phyloP scores from a whole-genome alignment of 2,329 filamentous ascomycete genomes.

The Penicillium thymicola region DNA sequence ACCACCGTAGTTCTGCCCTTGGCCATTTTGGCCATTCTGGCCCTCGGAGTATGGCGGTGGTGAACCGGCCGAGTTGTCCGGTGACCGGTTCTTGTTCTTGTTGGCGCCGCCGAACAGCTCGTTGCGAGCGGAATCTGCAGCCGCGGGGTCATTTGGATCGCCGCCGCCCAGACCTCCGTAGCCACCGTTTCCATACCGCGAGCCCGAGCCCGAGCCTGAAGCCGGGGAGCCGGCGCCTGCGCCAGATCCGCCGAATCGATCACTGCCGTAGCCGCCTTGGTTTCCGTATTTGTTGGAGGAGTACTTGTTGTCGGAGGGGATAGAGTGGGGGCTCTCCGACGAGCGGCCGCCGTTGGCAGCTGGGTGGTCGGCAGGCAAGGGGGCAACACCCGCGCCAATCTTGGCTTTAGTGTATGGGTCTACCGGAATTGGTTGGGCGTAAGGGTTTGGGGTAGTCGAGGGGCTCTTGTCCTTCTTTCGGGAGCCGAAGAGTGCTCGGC shows the following conservation, averaged over 20 bases:
- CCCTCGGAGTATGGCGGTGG: conserved; percentile 34
- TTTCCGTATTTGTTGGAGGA: conserved; percentile 43
- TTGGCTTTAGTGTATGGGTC: conserved; percentile 56
- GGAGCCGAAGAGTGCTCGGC: conserved; percentile 58
- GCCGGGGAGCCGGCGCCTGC: conserved; percentile 27
- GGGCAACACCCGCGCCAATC: conserved; percentile 41
- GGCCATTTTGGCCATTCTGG: conserved; percentile 7
- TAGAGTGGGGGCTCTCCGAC: conserved; percentile 27
- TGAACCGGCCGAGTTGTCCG: conserved; percentile 42
- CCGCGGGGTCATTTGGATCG: conserved; percentile 49
- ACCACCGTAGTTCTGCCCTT: conserved; percentile 29
- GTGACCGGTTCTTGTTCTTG: conserved; percentile 35
- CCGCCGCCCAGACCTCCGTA: conserved; percentile 55
- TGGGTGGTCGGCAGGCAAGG: conserved; percentile 35
- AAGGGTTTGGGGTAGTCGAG: conserved; percentile 53
- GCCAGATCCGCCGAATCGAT: conserved; percentile 50
- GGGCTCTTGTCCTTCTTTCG: conserved; percentile 55
- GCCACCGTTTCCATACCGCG: conserved; percentile 50
- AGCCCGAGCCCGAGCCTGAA: conserved; percentile 39
- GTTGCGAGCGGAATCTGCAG: conserved; percentile 53
- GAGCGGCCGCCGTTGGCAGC: conserved; percentile 21
- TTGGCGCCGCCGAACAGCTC: conserved; percentile 59
- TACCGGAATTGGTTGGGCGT: conserved; percentile 51
- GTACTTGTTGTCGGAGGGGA: conserved; percentile 35
- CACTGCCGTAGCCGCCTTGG: conserved; percentile 49